Percentiles rank a stretch among this genome's conserved stretches.
These are phyloP conservation scores for Magnaporthiopsis rhizophila DNA, from an alignment of 2,329 filamentous ascomycete genomes.

Conservation along the genomic window DNA sequence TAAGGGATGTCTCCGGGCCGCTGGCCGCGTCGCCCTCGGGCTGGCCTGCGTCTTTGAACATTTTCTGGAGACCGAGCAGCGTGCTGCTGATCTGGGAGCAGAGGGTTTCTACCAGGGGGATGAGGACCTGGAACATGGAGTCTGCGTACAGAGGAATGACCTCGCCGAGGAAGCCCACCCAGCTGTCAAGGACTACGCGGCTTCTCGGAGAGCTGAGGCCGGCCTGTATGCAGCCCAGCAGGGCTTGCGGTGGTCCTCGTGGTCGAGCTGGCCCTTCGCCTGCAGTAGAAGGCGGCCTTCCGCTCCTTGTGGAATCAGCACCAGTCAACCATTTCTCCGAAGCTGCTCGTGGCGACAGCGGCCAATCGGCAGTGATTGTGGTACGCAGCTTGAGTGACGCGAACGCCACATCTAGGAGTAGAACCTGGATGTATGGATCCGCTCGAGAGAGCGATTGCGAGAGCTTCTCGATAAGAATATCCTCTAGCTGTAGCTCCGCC, in stretches of 20 bases:
- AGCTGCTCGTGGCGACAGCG: slow-evolving; percentile 29
- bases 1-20: slow-evolving; percentile 63
- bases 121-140: slow-evolving; percentile 79
- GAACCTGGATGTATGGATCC: slow-evolving; percentile 66
- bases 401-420: slow-evolving; percentile 71
- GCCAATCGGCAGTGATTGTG: slow-evolving; percentile 28
- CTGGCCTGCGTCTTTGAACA: slow-evolving; percentile 39
- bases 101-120: slow-evolving; percentile 85
- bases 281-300: slow-evolving; percentile 29
- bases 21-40: slow-evolving; percentile 6
- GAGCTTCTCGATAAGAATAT: slow-evolving; percentile 61
- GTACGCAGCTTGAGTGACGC: slow-evolving; percentile 62
- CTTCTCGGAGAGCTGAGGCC: slow-evolving; percentile 71
- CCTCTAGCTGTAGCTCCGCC: slow-evolving; percentile 59
- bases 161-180: slow-evolving; percentile 78
- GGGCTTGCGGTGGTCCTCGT: slow-evolving; percentile 53
- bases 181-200: slow-evolving; percentile 76
- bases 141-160: slow-evolving; percentile 78
- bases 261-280: slow-evolving; percentile 11
- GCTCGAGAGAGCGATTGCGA: slow-evolving; percentile 49
- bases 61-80: slow-evolving; percentile 61
- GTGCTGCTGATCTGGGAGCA: slow-evolving; percentile 68
- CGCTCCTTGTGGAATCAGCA: slow-evolving; percentile 31
- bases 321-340: slow-evolving; percentile 38
- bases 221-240: slow-evolving; percentile 79